Conservation (phyloP, 768 basidiomycete species). For the Agaricus sinodeliciosus region DNA sequence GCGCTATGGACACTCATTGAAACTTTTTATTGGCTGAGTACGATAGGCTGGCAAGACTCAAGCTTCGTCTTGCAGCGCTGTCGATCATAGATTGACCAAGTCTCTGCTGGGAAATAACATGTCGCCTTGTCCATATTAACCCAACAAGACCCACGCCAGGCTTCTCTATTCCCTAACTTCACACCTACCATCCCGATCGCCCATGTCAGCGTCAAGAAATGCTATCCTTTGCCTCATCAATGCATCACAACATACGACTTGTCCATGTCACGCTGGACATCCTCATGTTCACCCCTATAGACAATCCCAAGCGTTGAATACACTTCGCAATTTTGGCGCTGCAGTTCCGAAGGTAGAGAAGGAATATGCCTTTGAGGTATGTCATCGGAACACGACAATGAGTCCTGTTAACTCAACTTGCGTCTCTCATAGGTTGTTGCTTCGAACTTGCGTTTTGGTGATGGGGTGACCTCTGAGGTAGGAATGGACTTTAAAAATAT, state of each 20-base stretch:
- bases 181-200: slow-evolving; percentile 3
- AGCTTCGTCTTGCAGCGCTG: too few relatives aligned
- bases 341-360: slow-evolving; percentile 68
- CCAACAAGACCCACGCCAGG: slow-evolving; percentile 43
- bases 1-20: too few relatives aligned
- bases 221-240: slow-evolving; percentile 70
- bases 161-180: slow-evolving; percentile 26
- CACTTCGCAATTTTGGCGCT: slow-evolving; percentile 69
- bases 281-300: slow-evolving; percentile 33
- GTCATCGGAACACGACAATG: neutral
- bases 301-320: slow-evolving; percentile 43
- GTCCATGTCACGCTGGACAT: slow-evolving; percentile 74
- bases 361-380: slow-evolving; percentile 89
- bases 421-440: slow-evolving; percentile 59
- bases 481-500: slow-evolving; percentile 94
- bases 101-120: neutral
- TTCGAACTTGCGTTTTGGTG: slow-evolving; percentile 82
- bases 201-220: slow-evolving; percentile 50
- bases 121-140: neutral
- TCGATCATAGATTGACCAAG: neutral
- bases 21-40: too few relatives aligned
- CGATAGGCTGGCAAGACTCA: too few relatives aligned
- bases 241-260: slow-evolving; percentile 63
- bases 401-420: neutral
- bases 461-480: slow-evolving; percentile 84